Conservation (phyloP, 192 early-diverging fungal species). For the Allomyces javanicus region DNA sequence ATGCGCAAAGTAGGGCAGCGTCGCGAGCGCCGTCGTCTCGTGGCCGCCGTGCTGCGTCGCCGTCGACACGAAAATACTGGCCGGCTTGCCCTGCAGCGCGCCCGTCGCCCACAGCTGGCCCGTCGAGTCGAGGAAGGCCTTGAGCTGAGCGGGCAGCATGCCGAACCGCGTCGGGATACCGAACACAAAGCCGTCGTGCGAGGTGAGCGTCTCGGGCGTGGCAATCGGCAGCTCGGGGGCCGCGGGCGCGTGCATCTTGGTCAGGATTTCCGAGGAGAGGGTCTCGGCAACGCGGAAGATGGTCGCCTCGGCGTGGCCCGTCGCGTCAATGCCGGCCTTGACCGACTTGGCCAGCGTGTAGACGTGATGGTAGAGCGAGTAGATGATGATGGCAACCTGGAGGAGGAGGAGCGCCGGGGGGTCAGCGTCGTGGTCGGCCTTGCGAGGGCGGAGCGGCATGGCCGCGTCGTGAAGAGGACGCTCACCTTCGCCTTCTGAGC, state of each 20-base stretch:
- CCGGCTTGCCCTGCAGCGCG: constrained; percentile 15
- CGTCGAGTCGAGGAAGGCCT: constrained; percentile 18
- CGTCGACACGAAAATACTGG: constrained; percentile 18
- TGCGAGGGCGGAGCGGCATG: too few species aligned
- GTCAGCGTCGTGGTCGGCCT: too few species aligned
- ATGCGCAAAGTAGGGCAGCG: constrained; percentile 17
- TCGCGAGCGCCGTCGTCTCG: constrained; percentile 19
- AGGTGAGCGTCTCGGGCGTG: constrained; percentile 11
- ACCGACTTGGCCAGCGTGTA: constrained; percentile 1
- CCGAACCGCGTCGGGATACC: constrained; percentile 13
- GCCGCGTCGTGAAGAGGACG: too few species aligned
- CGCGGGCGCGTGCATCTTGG: constrained; percentile 39
- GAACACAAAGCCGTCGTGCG: constrained; percentile 23
- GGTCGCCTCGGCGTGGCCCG: constrained; percentile 18
- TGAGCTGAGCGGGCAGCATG: constrained; percentile 15
- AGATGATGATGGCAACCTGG: constrained; percentile 1
- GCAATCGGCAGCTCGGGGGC: constrained; percentile 8
- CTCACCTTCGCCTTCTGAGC: too few species aligned
- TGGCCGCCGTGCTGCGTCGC: constrained; percentile 18
- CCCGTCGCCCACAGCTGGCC: constrained; percentile 23
- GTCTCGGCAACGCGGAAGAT: constrained; percentile 43
- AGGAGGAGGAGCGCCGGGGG: not conserved
- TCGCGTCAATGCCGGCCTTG: too few species aligned
- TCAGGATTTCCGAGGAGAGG: constrained; percentile 40
- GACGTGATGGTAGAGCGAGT: constrained; percentile 5